Base-by-base conservation (phyloP, 352 stramenopile species). In the Thalassiosira livingstoniorum region DNA sequence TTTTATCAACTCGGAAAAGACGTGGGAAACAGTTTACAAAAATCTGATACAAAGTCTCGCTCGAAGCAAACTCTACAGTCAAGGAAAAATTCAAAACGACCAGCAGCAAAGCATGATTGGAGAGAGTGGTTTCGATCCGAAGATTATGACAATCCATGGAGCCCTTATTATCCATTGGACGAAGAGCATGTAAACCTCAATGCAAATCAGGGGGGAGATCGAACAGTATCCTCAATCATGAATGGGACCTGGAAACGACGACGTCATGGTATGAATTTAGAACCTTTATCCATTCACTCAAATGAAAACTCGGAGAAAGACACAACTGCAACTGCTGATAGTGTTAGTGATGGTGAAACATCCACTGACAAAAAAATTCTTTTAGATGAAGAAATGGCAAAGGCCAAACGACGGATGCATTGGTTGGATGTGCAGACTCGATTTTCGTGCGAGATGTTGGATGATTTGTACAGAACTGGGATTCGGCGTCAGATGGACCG, bases 81-180 rank as follows among this genome's bases (percentile, higher is more conserved):
- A n/a, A n/a, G n/a, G n/a, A n/a, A n/a, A n/a, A n/a, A n/a, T n/a
- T n/a, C n/a, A n/a, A n/a, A n/a, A n/a, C n/a, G n/a, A n/a, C n/a
- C n/a, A n/a, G n/a, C n/a, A n/a, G n/a, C n/a, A n/a, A 55, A n/a
- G 5, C 61, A 35, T 4, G 62, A 85, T 64, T 85, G 78, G 78
- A 65, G 70, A 72, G 64, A 75, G 51, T 73, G 57, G 63, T 85
- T 85, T 23, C 64, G 70, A 4, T 85, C 78, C 7, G 3, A 0
- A n/a, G 69, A 85, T 15, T 85, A 80, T 31, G 78, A 85, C 47
- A 70, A 85, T 77, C 62, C 78, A 60, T 85, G 69, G 69, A 80
- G 69, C 61, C 47, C 77, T 18, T 76, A 76, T 37, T 60, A 67
- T 29, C 25, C 58, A 35, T 78, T 74, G 0, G 11, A 27, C n/a